These are phyloP conservation scores for Raphanus hybrid DNA, from an alignment of 441 rosid species.

Conservation along the genomic window DNA sequence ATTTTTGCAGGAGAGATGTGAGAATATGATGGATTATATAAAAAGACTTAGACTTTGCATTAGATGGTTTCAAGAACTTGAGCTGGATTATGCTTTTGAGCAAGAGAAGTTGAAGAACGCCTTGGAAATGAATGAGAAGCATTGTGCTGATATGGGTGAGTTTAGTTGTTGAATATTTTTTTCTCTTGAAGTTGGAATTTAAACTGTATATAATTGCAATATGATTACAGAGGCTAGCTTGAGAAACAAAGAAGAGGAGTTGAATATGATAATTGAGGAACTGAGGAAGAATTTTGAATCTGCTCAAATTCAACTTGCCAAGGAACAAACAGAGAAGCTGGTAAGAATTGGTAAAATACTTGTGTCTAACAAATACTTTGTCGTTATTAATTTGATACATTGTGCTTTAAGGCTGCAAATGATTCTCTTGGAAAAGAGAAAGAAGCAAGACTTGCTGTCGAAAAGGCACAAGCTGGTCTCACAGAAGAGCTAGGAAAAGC, in stretches of 20 bases:
- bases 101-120: slow-evolving; percentile 62
- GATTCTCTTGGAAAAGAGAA: slow-evolving; percentile 61
- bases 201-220: background rate
- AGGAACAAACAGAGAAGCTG: slow-evolving; percentile 61
- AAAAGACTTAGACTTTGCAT: slow-evolving; percentile 71
- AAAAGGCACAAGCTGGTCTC: slow-evolving; percentile 54
- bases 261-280: slow-evolving; percentile 54
- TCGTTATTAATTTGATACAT: slow-evolving; percentile 5
- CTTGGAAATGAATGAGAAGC: slow-evolving; percentile 55
- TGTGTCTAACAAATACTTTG: too few species aligned
- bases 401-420: slow-evolving; percentile 47
- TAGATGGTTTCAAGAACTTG: slow-evolving; percentile 80
- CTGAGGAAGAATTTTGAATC: slow-evolving; percentile 58
- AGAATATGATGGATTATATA: slow-evolving; percentile 65
- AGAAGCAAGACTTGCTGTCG: slow-evolving; percentile 52
- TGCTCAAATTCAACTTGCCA: slow-evolving; percentile 54
- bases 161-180: slow-evolving; percentile 12
- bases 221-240: slow-evolving; percentile 50
- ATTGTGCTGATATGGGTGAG: slow-evolving; percentile 64
- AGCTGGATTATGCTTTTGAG: slow-evolving; percentile 65
- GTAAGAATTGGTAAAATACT: slow-evolving; percentile 39
- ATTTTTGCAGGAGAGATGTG: slow-evolving; percentile 67
- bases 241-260: slow-evolving; percentile 57
- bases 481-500: slow-evolving; percentile 62
- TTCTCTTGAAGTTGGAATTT: too few species aligned